Percentiles rank a stretch among this genome's conserved stretches.
phyloP scores from a whole-genome alignment of 108 stramenopile species.

The Cyclotella cryptica region DNA sequence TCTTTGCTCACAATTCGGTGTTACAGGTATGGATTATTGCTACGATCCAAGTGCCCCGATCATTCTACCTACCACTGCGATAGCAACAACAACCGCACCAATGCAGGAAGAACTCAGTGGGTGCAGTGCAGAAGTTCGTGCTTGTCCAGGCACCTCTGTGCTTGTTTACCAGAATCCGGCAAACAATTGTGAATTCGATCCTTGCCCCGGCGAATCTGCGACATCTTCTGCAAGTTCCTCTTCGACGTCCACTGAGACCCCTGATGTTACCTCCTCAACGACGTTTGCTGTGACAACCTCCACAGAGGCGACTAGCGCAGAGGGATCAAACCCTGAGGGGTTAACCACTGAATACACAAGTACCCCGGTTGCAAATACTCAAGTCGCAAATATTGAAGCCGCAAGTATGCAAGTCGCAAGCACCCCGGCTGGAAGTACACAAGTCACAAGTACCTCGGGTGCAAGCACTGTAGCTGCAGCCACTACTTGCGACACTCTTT shows the following conservation, averaged over 20 bases:
- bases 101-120: conserved; percentile 12
- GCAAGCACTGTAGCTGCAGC: conserved; percentile 16
- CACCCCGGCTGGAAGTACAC: background rate
- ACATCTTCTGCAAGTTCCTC: background rate
- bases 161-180: conserved; percentile 44
- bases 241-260: conserved; percentile 5
- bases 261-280: background rate
- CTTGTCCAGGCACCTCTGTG: conserved; percentile 27
- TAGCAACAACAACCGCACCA: background rate
- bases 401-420: background rate
- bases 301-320: background rate
- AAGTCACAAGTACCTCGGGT: background rate
- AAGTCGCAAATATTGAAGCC: background rate
- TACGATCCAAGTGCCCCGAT: conserved; percentile 38
- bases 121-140: conserved; percentile 40
- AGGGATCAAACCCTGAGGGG: background rate
- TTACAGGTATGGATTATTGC: conserved; percentile 52
- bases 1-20: background rate
- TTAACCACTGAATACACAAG: background rate
- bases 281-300: background rate
- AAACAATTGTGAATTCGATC: conserved; percentile 50
- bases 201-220: conserved; percentile 28
- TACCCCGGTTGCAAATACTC: background rate
- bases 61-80: background rate
- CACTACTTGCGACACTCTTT: conserved; percentile 38